phyloP scores from a whole-genome alignment of 352 stramenopile species.

The Phytophthora pseudosyringae region DNA sequence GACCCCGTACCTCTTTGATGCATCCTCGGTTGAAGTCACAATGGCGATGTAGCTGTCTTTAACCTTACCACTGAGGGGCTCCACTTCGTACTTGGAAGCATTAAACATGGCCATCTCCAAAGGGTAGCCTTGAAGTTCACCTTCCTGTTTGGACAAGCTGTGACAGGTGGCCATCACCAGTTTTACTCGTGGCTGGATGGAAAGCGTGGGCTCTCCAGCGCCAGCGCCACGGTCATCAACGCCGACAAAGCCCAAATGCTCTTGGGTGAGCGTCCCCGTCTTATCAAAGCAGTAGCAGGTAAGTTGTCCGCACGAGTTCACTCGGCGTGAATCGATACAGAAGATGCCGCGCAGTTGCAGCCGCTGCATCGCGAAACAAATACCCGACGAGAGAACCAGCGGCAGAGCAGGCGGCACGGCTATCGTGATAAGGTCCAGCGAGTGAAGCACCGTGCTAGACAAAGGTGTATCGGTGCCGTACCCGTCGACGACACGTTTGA shows the following conservation, averaged over 20 bases:
- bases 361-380: conserved; percentile 50
- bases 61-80: conserved; percentile 14
- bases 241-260: conserved; percentile 50
- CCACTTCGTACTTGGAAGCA: conserved; percentile 35
- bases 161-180: conserved; percentile 61
- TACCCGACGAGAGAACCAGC: conserved; percentile 54
- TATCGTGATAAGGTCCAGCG: conserved; percentile 60
- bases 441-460: conserved; percentile 32
- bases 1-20: conserved; percentile 37
- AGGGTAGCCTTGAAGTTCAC: conserved; percentile 46
- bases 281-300: conserved; percentile 77
- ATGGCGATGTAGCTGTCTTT: conserved; percentile 33
- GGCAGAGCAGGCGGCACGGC: conserved; percentile 56
- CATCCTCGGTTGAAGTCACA: conserved; percentile 34
- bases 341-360: conserved; percentile 40
- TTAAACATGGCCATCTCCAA: conserved; percentile 66
- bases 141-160: conserved; percentile 39
- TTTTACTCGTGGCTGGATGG: conserved; percentile 25
- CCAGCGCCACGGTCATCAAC: conserved; percentile 20
- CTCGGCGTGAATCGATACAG: conserved; percentile 49
- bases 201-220: conserved; percentile 1
- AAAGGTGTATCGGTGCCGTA: conserved; percentile 20
- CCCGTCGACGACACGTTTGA: conserved; percentile 40
- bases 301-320: conserved; percentile 63
- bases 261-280: conserved; percentile 64